Conservation (phyloP, 371 early-diverging fungal species). For the Mortierella sp. region DNA sequence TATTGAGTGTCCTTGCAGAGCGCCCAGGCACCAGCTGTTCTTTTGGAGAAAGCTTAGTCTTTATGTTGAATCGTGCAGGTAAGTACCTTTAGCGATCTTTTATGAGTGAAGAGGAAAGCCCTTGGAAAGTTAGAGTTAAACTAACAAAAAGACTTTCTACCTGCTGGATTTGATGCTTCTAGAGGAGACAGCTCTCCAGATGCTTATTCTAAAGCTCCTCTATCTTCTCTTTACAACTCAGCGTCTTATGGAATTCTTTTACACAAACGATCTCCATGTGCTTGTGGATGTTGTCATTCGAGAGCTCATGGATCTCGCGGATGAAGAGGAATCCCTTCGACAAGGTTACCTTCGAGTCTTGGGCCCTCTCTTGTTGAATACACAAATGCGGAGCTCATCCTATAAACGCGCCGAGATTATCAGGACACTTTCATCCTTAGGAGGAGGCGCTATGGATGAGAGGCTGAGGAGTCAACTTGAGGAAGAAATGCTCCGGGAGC, state of each 20-base stretch:
- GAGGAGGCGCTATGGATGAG: constrained; percentile 39
- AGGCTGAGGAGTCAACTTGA: constrained; percentile 23
- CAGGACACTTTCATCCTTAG: constrained; percentile 49
- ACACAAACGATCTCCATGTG: constrained; percentile 89
- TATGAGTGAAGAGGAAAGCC: neutral
- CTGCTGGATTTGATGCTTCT: constrained; percentile 4
- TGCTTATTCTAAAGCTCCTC: constrained; percentile 77
- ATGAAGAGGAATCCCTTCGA: constrained; percentile 77
- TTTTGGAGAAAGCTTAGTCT: constrained; percentile 85
- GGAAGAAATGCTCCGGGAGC: constrained; percentile 31
- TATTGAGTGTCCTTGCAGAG: constrained; percentile 65
- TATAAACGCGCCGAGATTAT: constrained; percentile 66
- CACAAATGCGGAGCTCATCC: constrained; percentile 60
- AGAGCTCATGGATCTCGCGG: constrained; percentile 78
- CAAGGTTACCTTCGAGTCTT: constrained; percentile 81
- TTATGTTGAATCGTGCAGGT: constrained; percentile 89
- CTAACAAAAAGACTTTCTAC: neutral
- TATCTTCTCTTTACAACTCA: constrained; percentile 71
- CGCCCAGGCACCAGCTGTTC: constrained; percentile 76
- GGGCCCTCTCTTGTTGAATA: constrained; percentile 75
- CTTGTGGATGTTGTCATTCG: constrained; percentile 85
- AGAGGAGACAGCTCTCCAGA: constrained; percentile 75
- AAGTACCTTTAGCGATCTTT: constrained; percentile 12
- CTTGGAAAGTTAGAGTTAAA: neutral
- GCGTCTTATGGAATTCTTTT: constrained; percentile 74